Evolutionary conservation across 2,329 filamentous ascomycete genomes (phyloP).

Genomic region (Neodidymelliopsis sp.): DNA sequence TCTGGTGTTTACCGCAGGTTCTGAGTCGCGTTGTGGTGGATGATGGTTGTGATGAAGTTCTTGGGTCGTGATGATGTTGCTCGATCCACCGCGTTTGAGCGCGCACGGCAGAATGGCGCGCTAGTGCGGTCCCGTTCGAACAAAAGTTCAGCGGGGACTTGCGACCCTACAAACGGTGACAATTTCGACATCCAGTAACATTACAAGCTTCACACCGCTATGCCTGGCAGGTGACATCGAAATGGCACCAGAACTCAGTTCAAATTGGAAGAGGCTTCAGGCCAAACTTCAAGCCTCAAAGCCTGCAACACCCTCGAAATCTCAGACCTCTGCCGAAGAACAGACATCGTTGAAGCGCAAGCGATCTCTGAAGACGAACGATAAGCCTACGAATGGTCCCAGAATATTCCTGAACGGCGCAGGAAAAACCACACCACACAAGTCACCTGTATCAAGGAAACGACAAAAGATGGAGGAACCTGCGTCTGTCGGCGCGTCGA

Average conservation of each 20-base stretch:
- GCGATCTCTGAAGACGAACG: conserved; percentile 31
- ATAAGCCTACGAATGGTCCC: conserved; percentile 20
- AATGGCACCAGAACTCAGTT: conserved; percentile 53
- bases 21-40: conserved; percentile 35
- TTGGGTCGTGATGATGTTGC: conserved; percentile 37
- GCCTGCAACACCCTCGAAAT: conserved; percentile 38
- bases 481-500: conserved; percentile 41
- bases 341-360: conserved; percentile 46
- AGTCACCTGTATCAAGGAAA: conserved; percentile 37
- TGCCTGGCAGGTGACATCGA: conserved; percentile 37
- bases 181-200: conserved; percentile 22
- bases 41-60: conserved; percentile 42
- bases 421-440: conserved; percentile 28
- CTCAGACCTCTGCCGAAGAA: conserved; percentile 32
- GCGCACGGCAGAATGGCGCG: conserved; percentile 19
- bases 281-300: conserved; percentile 57
- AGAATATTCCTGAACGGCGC: conserved; percentile 46
- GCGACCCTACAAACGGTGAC: conserved; percentile 21
- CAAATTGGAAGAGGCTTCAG: conserved; percentile 82
- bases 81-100: conserved; percentile 22
- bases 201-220: conserved; percentile 31
- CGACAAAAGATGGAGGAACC: conserved; percentile 51
- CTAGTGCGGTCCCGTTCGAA: conserved; percentile 13
- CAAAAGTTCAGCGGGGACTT: conserved; percentile 19
- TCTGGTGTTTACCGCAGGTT: conserved; percentile 25